Evolutionary conservation across 257 asterid species (phyloP), one percentile per base, ranked within the genome.

Genomic region (Penstemon newberryi): DNA sequence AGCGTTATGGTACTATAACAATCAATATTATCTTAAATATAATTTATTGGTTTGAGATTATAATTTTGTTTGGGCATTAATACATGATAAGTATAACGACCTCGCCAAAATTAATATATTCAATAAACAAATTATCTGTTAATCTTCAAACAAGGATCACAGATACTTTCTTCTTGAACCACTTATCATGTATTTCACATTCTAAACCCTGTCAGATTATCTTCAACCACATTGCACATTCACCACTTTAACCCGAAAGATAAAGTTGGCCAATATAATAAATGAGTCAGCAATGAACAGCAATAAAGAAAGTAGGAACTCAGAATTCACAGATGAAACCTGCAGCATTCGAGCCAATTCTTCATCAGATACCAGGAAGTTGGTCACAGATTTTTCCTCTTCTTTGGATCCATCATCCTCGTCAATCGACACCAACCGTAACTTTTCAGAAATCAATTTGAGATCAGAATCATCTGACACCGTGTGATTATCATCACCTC

Each of bases 261-360:
- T 49, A 71, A 8, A 10, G 59, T 44, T 56, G 39, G 60, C 60
- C 15, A 37, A 53, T 5, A 76, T 1, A 55, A 41, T 37, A 43
- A 44, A 63, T 51, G 55, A 63, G 6, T 55, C 10, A 53, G 4
- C 8, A 65, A 65, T 41, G 47, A 10, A 50, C 67, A 71, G 25
- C 63, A 56, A 43, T 38, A 18, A 6, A 38, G 7, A 43, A 42
- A 66, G 3, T 19, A 25, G 36, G 49, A 70, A 74, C 33, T 13
- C 9, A 62, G 56, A 41, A 54, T 55, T 41, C 51, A 36, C 1
- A 41, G n/a, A 50, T 18, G 61, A 60, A 73, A 90, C 98, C 98
- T 92, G 97, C 73, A 92, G 79, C 75, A 70, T 73, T 54, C 92
- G 88, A 66, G 98, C 97, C 50, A 92, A 79, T 70, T 86, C 95